A percentile compares a stretch with the other conserved stretches of the same genome.
Conservation (phyloP, 129 eudicot species). For the Tanacetum coccineum region DNA sequence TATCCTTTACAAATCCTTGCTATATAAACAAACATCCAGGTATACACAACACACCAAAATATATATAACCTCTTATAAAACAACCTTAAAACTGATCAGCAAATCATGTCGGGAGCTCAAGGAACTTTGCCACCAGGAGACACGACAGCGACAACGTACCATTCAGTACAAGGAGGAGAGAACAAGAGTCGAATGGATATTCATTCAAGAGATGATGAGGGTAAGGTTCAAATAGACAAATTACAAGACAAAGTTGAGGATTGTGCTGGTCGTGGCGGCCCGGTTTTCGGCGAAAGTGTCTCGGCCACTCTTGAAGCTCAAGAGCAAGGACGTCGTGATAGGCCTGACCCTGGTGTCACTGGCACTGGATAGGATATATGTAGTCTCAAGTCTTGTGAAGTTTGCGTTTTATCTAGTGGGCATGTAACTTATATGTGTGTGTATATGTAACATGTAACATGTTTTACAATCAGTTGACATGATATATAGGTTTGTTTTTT, state of each 20-base stretch:
- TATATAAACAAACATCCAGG: too few species aligned
- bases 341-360: slow-evolving; percentile 75
- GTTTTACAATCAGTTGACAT: not conserved
- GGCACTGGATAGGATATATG: slow-evolving; percentile 72
- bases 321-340: slow-evolving; percentile 45
- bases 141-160: slow-evolving; percentile 71
- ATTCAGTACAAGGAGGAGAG: slow-evolving; percentile 53
- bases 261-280: slow-evolving; percentile 89
- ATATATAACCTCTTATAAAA: too few species aligned
- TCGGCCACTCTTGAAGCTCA: slow-evolving; percentile 40
- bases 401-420: too few species aligned
- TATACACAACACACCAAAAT: too few species aligned
- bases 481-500: not conserved
- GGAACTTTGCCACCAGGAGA: slow-evolving; percentile 79
- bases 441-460: not conserved
- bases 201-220: slow-evolving; percentile 54
- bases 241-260: slow-evolving; percentile 74
- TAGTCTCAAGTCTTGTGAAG: too few species aligned
- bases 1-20: too few species aligned
- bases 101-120: slow-evolving; percentile 81
- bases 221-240: slow-evolving; percentile 63
- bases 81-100: too few species aligned
- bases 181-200: slow-evolving; percentile 55
- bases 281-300: slow-evolving; percentile 55
- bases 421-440: not conserved